phyloP scores from a whole-genome alignment of 1,284 basidiomycete genomes.

The Paramarasmius palmivorus region DNA sequence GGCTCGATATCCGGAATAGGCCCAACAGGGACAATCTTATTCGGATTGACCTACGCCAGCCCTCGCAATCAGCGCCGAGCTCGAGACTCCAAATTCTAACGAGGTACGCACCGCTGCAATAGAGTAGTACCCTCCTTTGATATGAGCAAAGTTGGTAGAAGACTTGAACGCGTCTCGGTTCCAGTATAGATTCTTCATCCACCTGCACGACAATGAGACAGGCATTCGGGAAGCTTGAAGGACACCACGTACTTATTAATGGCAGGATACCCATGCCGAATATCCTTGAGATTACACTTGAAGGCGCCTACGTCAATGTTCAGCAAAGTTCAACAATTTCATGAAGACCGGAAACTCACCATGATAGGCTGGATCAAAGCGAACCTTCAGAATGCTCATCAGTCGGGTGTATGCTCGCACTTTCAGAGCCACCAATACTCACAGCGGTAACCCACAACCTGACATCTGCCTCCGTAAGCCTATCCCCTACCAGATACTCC shows the following conservation, averaged over 20 bases:
- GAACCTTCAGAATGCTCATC: constrained; percentile 33
- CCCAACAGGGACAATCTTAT: too few species aligned
- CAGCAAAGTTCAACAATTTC: too few species aligned
- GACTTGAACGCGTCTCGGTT: constrained; percentile 83
- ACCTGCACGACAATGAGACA: too few species aligned
- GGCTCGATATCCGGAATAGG: too few species aligned
- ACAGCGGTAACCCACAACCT: constrained; percentile 91
- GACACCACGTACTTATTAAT: constrained; percentile 51
- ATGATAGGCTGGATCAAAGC: constrained; percentile 84
- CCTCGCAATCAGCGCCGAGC: too few species aligned
- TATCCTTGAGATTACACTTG: constrained; percentile 88
- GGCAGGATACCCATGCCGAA: constrained; percentile 79
- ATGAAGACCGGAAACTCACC: too few species aligned
- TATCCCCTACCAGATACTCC: constrained; percentile 81
- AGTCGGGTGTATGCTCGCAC: background rate
- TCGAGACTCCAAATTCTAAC: too few species aligned
- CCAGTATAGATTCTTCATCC: constrained; percentile 88
- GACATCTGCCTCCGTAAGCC: constrained; percentile 90
- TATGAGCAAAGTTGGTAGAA: constrained; percentile 87
- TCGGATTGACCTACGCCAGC: too few species aligned
- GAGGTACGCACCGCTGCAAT: too few species aligned
- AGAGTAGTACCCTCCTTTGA: constrained; percentile 81
- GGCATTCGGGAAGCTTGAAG: too few species aligned
- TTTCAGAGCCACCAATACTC: constrained; percentile 27
- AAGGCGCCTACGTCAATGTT: too few species aligned